Evolutionary conservation across 1,139 yeast species (phyloP), one percentile per base, ranked within the genome.

Genomic region (Saccharomyces hybrid): DNA sequence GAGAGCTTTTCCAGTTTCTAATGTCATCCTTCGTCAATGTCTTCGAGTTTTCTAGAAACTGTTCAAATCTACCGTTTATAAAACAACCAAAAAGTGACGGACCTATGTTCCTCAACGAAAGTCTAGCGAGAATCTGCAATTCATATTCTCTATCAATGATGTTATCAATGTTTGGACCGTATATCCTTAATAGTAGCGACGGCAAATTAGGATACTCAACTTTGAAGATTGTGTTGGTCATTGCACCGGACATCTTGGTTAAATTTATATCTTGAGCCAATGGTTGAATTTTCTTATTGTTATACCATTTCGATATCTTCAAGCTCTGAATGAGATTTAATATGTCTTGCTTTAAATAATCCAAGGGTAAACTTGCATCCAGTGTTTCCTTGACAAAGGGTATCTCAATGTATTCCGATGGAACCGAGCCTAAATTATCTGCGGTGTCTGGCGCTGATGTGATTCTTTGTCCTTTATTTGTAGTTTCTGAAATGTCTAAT

Each of bases 31-130:
- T 85, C 50, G 83, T 81, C 59, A 93, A 76, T 1, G 97, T 85
- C 4, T 55, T 59, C 13, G 64, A 59, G 47, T 91, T 87, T 52
- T 84, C 87, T 59, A 91, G 74, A 65, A 84, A 91, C 70, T 91
- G 96, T 70, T 91, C 64, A 42, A 61, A 60, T 48, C 64, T 54
- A 54, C 99, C 99, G 68, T 93, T 93, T 47, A 82, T 74, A 67
- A 93, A 93, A 47, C 93, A 88, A 0, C 99, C 99, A 64, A 88
- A 76, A 54, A 93, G 72, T 58, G 84, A 80, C 1, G 99, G 97
- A 0, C 99, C 99, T 61, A 93, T 91, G 56, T 83, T 81, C 62
- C 85, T 84, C 51, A 77, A 76, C 1, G 95, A 85, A 55, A 93
- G 77, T 64, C 95, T 82, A 31, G 83, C 81, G 56, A 93, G 75